Evolutionary conservation across 768 basidiomycete genomes (phyloP).

Genomic region (Collybia sp.): DNA sequence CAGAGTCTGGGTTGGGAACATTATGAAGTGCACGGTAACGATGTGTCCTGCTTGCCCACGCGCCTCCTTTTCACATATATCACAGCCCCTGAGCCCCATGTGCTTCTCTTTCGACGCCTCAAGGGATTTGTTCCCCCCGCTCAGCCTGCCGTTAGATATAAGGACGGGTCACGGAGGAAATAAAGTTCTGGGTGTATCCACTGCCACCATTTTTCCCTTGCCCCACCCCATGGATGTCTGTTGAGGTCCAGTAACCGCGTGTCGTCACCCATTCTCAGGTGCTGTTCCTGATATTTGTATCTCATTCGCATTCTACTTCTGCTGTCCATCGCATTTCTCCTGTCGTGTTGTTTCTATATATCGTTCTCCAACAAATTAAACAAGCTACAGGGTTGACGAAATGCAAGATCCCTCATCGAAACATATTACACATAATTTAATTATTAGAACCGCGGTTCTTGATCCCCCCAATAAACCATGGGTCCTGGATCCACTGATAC

Average conservation of each 20-base stretch:
- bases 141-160: constrained; percentile 35
- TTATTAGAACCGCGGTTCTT: constrained; percentile 48
- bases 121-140: constrained; percentile 60
- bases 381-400: too few relatives aligned
- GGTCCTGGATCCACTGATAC: constrained; percentile 58
- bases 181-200: constrained; percentile 12
- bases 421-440: neutral
- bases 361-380: too few relatives aligned
- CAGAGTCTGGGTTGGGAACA: constrained; percentile 98
- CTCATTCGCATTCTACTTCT: too few relatives aligned
- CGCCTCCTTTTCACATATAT: constrained; percentile 3
- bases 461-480: constrained; percentile 70
- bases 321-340: neutral
- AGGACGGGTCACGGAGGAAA: constrained; percentile 35
- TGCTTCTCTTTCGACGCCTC: constrained; percentile 84
- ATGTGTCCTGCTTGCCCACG: neutral
- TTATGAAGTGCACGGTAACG: constrained; percentile 90
- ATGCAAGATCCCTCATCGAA: too few relatives aligned
- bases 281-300: too few relatives aligned
- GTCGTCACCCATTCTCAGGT: neutral
- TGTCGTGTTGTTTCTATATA: neutral
- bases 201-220: neutral
- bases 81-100: constrained; percentile 87
- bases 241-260: neutral
- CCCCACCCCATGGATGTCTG: neutral